Evolutionary conservation across 2,329 filamentous ascomycete species (phyloP).

Genomic region (Cladosporium oxysporum): DNA sequence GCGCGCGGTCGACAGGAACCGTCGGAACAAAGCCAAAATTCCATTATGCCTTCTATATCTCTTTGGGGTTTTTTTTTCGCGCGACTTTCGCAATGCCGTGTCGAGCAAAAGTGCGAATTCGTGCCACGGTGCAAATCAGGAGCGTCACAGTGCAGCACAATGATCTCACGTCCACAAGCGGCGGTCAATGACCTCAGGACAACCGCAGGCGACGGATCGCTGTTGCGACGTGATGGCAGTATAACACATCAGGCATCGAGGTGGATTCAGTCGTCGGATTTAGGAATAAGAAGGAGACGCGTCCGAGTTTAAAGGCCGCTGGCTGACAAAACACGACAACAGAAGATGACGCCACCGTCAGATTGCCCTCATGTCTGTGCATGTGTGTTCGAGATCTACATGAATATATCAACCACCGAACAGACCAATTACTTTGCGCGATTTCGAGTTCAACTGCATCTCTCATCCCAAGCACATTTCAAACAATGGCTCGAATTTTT

Average conservation of each 20-base stretch:
- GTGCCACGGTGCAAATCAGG: neutral
- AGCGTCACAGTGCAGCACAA: neutral
- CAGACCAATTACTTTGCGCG: neutral
- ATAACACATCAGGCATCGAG: neutral
- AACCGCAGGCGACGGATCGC: neutral
- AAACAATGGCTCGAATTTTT: conserved; percentile 49
- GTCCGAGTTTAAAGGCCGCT: neutral
- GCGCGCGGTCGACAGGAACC: neutral
- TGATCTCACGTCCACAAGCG: neutral
- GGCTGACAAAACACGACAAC: neutral
- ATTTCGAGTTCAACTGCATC: neutral
- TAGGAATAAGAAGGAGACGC: neutral
- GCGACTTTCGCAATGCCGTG: neutral
- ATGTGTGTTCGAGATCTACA: too few relatives aligned
- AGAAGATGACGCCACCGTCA: neutral
- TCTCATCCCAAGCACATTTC: neutral
- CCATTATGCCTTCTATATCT: neutral
- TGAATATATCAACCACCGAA: neutral
- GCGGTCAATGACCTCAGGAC: neutral
- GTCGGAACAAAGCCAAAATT: neutral
- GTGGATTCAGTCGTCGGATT: neutral
- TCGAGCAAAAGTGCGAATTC: neutral
- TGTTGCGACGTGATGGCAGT: neutral
- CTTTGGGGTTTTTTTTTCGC: neutral
- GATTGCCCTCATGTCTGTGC: neutral